These are phyloP conservation scores for Periconia macrospinosa DNA, from an alignment of 2,329 filamentous ascomycete genomes.

Conservation along the genomic window DNA sequence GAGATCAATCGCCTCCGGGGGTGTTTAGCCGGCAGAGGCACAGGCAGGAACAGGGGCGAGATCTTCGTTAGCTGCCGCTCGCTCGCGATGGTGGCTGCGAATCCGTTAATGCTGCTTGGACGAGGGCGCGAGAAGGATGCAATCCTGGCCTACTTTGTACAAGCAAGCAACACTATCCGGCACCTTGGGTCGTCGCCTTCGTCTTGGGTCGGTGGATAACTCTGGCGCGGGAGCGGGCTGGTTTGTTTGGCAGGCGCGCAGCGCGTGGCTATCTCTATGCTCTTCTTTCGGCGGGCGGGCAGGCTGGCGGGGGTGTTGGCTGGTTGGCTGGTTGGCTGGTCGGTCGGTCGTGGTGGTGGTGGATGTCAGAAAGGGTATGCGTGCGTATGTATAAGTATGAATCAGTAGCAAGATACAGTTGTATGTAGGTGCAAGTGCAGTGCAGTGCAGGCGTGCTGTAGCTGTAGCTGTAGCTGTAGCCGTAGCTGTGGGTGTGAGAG, in stretches of 20 bases:
- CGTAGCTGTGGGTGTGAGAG: too few relatives aligned
- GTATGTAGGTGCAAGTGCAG: background rate
- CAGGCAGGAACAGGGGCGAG: constrained; percentile 31
- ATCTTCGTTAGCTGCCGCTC: constrained; percentile 42
- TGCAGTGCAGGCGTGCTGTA: too few relatives aligned
- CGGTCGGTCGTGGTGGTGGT: too few relatives aligned
- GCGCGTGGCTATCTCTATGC: background rate
- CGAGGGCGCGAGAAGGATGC: constrained; percentile 16
- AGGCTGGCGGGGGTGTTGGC: background rate
- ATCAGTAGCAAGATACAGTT: too few relatives aligned
- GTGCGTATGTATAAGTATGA: background rate
- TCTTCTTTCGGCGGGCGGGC: background rate
- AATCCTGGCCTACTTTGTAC: constrained; percentile 13
- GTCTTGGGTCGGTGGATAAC: background rate
- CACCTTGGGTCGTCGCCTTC: constrained; percentile 19
- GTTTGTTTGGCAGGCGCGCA: background rate
- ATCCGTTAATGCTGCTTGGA: constrained; percentile 31
- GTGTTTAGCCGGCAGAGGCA: constrained; percentile 35
- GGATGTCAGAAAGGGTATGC: too few relatives aligned
- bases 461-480: too few relatives aligned
- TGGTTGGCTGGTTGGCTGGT: too few relatives aligned
- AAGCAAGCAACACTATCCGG: constrained; percentile 23
- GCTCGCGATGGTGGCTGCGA: constrained; percentile 29
- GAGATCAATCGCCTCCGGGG: constrained; percentile 26
- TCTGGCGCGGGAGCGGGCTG: too few relatives aligned